Base-by-base conservation (phyloP, 192 early-diverging fungal species). In the Linnemannia schmuckeri region DNA sequence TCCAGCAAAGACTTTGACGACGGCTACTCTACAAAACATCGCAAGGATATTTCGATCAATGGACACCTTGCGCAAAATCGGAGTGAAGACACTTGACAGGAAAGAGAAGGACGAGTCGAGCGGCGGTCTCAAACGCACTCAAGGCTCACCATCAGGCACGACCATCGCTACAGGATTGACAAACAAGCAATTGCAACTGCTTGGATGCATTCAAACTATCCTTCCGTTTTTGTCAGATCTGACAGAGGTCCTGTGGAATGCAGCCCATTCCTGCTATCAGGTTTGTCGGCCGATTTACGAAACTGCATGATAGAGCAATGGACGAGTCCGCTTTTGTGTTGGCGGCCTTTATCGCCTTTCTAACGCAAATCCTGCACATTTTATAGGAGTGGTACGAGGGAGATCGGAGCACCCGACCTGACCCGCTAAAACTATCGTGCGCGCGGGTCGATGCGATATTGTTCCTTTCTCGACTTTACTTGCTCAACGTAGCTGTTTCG, bases 11-110 rank as follows among this genome's bases (percentile, higher is more conserved):
- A 18, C 41, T 44, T 13, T 77, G 37, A 6, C 70, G 0, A 4
- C 57, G 1, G 38, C 77, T 30, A 77, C 66, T 10, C 49, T 87
- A 8, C 75, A 81, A 42, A 81, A 81, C 75, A 73, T 81, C 27
- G 85, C 85, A 3, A 33, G 85, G 38, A 81, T 87, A 18, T 87
- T 87, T 66, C 75, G 85, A 20, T 81, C 80, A 3, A 74, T 87
- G 76, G 85, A 87, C 18, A 81, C 55, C 4, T 42, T 87, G 37
- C 70, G 85, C 33, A 78, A 76, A 40, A 78, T 87, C 20, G 85
- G 85, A 42, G 78, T 76, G 0, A 87, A 81, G 55, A 44, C 69
- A 10, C 41, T 87, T 24, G 76, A 81, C 24, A 78, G 27, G 22
- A 52, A 12, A 17, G 85, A 81, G 24, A 77, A 78, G 6, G 79